Percentiles rank a stretch among this genome's conserved stretches.
Conservation (phyloP, 495 filamentous ascomycete genomes). For the Xylaria acuta region DNA sequence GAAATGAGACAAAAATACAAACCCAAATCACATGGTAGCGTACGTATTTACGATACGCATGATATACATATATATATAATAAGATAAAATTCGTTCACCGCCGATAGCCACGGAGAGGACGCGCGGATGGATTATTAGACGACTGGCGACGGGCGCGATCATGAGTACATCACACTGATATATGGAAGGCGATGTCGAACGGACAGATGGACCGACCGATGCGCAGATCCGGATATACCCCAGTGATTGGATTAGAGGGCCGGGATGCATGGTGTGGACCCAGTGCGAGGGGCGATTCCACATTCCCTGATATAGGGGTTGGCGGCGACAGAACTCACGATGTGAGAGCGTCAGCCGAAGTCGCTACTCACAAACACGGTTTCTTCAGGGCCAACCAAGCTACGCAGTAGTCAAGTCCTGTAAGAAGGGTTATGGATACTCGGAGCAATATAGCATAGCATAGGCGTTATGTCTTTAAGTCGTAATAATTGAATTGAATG, state of each 20-base stretch:
- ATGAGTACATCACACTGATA: background rate
- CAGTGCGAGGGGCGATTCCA: background rate
- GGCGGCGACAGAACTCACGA: background rate
- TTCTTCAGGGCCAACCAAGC: background rate
- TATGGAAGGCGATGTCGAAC: background rate
- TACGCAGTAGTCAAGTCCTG: background rate
- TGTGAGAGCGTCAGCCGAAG: background rate
- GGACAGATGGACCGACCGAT: background rate
- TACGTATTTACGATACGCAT: background rate
- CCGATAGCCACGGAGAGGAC: background rate
- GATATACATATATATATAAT: background rate
- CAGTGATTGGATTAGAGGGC: background rate
- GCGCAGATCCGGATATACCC: background rate
- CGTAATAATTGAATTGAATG: constrained; percentile 26
- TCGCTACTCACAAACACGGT: background rate
- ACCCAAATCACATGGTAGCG: no score
- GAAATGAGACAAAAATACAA: no score
- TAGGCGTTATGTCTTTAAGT: constrained; percentile 24
- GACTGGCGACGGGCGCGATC: background rate
- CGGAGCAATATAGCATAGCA: constrained; percentile 28
- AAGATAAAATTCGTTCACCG: background rate
- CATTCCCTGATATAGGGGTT: background rate
- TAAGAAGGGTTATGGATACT: background rate
- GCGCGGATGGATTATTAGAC: background rate
- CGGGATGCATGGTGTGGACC: background rate